Percentiles rank a stretch among this genome's conserved stretches.
Evolutionary conservation across 345 rosid genomes (phyloP).

Genomic region (Nephelium lappaceum): DNA sequence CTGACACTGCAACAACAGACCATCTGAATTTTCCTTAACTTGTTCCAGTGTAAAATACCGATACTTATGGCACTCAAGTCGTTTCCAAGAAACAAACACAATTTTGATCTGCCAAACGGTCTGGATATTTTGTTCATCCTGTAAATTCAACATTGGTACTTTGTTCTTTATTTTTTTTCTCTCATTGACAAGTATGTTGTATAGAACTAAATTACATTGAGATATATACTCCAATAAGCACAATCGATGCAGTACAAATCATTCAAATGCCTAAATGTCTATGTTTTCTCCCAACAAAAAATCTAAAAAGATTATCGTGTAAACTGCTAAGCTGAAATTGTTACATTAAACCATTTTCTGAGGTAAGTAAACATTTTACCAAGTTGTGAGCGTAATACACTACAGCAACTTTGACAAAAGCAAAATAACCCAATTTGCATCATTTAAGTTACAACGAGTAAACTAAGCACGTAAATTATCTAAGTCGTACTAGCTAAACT

Average conservation of each 20-base stretch:
- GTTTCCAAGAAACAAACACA: background rate
- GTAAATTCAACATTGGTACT: background rate
- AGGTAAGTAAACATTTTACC: background rate
- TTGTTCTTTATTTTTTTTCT: background rate
- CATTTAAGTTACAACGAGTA: background rate
- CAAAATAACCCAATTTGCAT: background rate
- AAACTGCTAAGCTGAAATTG: background rate
- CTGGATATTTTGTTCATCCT: background rate
- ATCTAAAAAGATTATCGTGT: background rate
- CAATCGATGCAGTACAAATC: background rate
- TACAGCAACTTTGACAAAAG: background rate
- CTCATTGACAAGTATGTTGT: background rate
- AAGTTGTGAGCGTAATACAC: background rate
- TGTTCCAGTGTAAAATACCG: background rate
- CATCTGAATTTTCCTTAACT: background rate
- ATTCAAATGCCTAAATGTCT: background rate
- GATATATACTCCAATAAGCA: background rate
- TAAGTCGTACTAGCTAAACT: background rate
- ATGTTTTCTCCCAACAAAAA: background rate
- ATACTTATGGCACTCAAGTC: background rate
- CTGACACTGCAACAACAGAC: background rate
- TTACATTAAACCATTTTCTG: background rate
- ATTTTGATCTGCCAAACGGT: background rate
- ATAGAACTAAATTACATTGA: background rate
- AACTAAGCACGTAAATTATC: background rate